Evolutionary conservation across 2,329 filamentous ascomycete genomes (phyloP).

Genomic region (Cercospora sp.): DNA sequence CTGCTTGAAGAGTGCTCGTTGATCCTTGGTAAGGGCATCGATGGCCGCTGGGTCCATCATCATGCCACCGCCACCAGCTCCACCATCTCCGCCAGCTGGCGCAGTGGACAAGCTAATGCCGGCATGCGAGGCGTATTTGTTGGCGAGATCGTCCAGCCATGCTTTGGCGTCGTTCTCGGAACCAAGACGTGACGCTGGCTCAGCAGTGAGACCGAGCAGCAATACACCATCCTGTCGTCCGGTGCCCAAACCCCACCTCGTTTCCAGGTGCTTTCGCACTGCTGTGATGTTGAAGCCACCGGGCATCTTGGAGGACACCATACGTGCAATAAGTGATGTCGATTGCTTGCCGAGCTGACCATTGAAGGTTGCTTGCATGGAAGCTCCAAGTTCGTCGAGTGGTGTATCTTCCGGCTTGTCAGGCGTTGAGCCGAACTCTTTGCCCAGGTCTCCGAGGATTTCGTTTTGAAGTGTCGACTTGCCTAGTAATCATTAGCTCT

Average conservation of each 20-base stretch:
- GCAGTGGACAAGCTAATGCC: constrained; percentile 82
- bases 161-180: constrained; percentile 89
- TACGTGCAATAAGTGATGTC: constrained; percentile 83
- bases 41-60: constrained; percentile 99
- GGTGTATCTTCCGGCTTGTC: constrained; percentile 98
- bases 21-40: constrained; percentile 95
- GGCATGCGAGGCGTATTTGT: constrained; percentile 83
- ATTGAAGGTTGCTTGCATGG: constrained; percentile 99
- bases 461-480: constrained; percentile 99
- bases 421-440: constrained; percentile 96
- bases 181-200: constrained; percentile 82
- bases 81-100: constrained; percentile 68
- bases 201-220: constrained; percentile 86
- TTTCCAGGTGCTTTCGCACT: constrained; percentile 92
- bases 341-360: constrained; percentile 97
- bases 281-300: constrained; percentile 98
- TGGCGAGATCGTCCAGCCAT: constrained; percentile 82
- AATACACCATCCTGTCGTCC: constrained; percentile 91
- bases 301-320: constrained; percentile 99
- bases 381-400: constrained; percentile 87
- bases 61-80: constrained; percentile 78
- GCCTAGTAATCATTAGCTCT: constrained; percentile 54
- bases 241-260: constrained; percentile 81
- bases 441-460: constrained; percentile 94
- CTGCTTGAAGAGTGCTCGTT: constrained; percentile 94